These are phyloP conservation scores for Geotrichum klebahnii DNA, from an alignment of 1,139 yeast genomes.

Conservation along the genomic window DNA sequence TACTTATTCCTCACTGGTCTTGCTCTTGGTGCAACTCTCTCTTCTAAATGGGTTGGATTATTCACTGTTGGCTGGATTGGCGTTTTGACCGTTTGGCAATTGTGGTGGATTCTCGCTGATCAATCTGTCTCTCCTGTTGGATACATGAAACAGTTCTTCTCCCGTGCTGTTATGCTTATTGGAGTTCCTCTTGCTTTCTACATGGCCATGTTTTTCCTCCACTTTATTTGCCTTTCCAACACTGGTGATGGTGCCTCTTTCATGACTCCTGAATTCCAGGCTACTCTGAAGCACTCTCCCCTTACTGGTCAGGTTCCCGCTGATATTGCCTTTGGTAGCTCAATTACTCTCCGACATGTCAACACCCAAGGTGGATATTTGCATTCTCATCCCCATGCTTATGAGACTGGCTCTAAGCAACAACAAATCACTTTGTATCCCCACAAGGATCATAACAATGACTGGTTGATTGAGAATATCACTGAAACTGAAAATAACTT, in stretches of 20 bases:
- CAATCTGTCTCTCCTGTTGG: constrained; percentile 54
- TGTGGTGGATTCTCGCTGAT: constrained; percentile 90
- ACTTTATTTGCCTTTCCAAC: constrained; percentile 62
- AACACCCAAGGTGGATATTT: constrained; percentile 91
- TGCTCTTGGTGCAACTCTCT: constrained; percentile 79
- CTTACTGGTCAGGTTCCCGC: constrained; percentile 68
- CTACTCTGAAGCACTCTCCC: constrained; percentile 63
- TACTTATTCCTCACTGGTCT: constrained; percentile 70
- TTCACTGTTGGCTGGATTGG: constrained; percentile 96
- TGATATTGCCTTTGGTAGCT: constrained; percentile 86
- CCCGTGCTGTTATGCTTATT: constrained; percentile 58
- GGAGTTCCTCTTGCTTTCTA: constrained; percentile 70
- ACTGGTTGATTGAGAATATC: constrained; percentile 66
- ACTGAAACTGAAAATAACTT: constrained; percentile 33
- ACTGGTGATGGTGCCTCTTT: constrained; percentile 89
- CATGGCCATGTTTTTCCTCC: constrained; percentile 69
- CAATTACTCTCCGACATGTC: constrained; percentile 70
- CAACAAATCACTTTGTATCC: constrained; percentile 90
- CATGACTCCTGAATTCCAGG: constrained; percentile 85
- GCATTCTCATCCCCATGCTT: constrained; percentile 83
- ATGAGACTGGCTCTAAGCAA: constrained; percentile 90
- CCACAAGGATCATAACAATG: constrained; percentile 82
- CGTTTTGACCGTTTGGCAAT: constrained; percentile 60
- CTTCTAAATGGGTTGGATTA: constrained; percentile 95
- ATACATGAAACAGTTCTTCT: constrained; percentile 50